These are phyloP conservation scores for Linnemannia hyalina DNA, from an alignment of 192 early-diverging fungal species.

Conservation along the genomic window DNA sequence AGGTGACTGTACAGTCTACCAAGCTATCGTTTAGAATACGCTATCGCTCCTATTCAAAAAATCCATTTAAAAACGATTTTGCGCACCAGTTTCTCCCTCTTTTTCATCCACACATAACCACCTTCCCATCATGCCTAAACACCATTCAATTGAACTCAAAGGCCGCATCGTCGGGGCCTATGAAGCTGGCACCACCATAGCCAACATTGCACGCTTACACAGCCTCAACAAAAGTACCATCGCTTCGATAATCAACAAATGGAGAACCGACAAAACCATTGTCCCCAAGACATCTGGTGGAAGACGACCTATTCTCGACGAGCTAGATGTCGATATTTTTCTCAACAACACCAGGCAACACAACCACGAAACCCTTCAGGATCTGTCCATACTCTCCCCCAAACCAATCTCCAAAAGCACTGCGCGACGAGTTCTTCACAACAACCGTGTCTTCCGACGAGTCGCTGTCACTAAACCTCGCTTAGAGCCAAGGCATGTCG, in stretches of 20 bases:
- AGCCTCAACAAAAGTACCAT: background rate
- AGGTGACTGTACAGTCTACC: no score
- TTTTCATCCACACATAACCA: background rate
- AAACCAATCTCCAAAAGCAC: slow-evolving; percentile 8
- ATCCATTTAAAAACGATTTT: background rate
- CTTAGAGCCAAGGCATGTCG: background rate
- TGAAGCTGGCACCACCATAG: background rate
- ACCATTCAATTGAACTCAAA: background rate
- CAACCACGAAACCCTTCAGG: slow-evolving; percentile 7
- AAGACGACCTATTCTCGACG: background rate
- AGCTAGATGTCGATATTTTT: background rate
- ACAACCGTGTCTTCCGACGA: background rate
- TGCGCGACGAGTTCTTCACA: background rate
- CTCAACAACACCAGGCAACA: slow-evolving; percentile 3
- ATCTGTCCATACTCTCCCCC: background rate
- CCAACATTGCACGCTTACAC: background rate
- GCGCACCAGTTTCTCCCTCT: background rate
- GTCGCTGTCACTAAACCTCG: background rate
- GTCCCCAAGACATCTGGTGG: slow-evolving; percentile 5
- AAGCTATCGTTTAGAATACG: no score
- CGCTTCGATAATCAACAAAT: background rate
- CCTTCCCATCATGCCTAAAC: background rate
- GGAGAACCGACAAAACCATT: slow-evolving; percentile 4
- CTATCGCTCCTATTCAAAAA: no score
- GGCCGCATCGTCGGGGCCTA: background rate